Evolutionary conservation across 805 yeast species (phyloP), one percentile per base, ranked within the genome.

Genomic region (Suhomyces xylopsoci): DNA sequence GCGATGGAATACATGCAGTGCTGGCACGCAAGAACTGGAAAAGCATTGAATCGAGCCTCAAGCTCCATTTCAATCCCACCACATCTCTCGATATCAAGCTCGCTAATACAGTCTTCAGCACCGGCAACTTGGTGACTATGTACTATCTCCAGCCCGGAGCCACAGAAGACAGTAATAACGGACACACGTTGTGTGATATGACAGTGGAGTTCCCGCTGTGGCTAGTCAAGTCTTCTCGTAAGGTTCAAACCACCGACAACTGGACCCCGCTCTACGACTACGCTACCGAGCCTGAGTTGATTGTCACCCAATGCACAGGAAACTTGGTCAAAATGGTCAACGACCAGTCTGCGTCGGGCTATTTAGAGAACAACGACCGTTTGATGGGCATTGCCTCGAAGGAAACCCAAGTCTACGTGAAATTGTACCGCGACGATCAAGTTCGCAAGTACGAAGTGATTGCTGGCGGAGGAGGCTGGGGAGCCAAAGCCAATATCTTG

Each of bases 381-480:
- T 68, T 81, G 47, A 73, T 72, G 76, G 55, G 60, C 14, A 49
- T 73, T 3, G 72, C 66, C 8, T 71, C 79, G 24, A 78, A 76
- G 51, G 80, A 76, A 20, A 73, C 80, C 5, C 67, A 71, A 54
- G 77, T 77, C 1, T 76, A 64, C 53, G 77, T 70, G 7, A 70
- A 70, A 52, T 32, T 76, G 12, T 58, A 56, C 50, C 53, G 59
- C 24, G 54, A 43, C 17, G 54, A 51, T 6, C 48, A 50, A 2
- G 49, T 55, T 14, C 55, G 60, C 50, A 55, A 51, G 38, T 79
- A 70, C 63, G 79, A 81, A 60, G 83, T 86, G 19, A 74, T 83
- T 34, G 91, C 89, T 5, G 91, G 91, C 3, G 91, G 91, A 2
- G 87, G 90, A 2, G 84, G 85, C 2, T 86, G 90, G 90, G 88